A percentile compares a stretch with the other conserved stretches of the same genome.
Evolutionary conservation across 768 basidiomycete genomes (phyloP).

Genomic region (Coprinopsis strossmayeri): DNA sequence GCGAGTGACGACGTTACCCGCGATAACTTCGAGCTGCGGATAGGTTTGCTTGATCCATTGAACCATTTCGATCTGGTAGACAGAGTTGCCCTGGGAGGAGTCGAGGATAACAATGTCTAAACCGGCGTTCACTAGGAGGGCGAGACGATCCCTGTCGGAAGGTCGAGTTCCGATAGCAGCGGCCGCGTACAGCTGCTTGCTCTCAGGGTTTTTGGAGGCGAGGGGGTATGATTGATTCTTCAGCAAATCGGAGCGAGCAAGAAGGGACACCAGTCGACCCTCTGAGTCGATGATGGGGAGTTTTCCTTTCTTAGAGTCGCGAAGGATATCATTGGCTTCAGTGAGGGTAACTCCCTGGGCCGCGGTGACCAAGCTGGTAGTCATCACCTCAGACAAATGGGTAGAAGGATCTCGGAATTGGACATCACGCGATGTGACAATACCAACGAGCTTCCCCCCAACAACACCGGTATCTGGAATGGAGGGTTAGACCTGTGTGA

Average conservation of each 20-base stretch:
- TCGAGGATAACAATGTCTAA: slow-evolving; percentile 94
- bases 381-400: slow-evolving; percentile 82
- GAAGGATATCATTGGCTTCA: slow-evolving; percentile 91
- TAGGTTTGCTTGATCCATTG: slow-evolving; percentile 84
- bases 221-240: slow-evolving; percentile 97
- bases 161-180: slow-evolving; percentile 94
- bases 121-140: slow-evolving; percentile 85
- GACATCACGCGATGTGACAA: slow-evolving; percentile 93
- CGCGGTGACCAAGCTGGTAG: slow-evolving; percentile 80
- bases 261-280: slow-evolving; percentile 62
- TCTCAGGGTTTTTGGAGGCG: slow-evolving; percentile 84
- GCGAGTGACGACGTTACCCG: slow-evolving; percentile 96
- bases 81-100: slow-evolving; percentile 94
- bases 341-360: slow-evolving; percentile 81
- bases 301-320: slow-evolving; percentile 96
- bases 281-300: slow-evolving; percentile 60
- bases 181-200: slow-evolving; percentile 94
- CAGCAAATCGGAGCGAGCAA: slow-evolving; percentile 93
- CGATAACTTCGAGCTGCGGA: slow-evolving; percentile 87
- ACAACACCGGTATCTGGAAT: slow-evolving; percentile 73
- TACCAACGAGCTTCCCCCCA: slow-evolving; percentile 91
- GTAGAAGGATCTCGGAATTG: slow-evolving; percentile 76
- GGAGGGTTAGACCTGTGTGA: slow-evolving; percentile 7
- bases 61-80: slow-evolving; percentile 93
- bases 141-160: slow-evolving; percentile 78